These are phyloP conservation scores for Aspergillus quadrilineatus DNA, from an alignment of 2,329 filamentous ascomycete species.

Conservation along the genomic window DNA sequence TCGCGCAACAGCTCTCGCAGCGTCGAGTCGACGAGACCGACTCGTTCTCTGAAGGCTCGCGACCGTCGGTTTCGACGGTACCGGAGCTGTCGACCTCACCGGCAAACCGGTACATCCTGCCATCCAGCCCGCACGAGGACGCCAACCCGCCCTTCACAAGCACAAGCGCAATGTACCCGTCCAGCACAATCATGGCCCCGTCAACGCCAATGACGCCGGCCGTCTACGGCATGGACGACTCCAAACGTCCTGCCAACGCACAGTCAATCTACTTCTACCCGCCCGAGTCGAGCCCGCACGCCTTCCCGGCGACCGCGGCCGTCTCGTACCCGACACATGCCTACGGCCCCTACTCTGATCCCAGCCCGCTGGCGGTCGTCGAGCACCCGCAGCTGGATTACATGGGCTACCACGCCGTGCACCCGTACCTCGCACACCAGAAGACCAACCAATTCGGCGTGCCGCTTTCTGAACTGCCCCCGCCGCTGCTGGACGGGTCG, in stretches of 20 bases:
- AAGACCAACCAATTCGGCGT: neutral
- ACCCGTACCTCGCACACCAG: neutral
- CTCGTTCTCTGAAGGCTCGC: neutral
- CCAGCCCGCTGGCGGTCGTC: neutral
- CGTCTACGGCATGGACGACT: neutral
- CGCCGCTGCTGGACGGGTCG: neutral
- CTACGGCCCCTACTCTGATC: neutral
- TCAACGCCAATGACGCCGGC: conserved; percentile 4
- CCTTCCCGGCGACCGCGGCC: neutral
- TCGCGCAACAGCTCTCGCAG: neutral
- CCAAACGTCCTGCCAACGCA: neutral
- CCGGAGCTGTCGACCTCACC: conserved; percentile 2
- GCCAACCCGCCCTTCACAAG: neutral
- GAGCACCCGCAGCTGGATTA: neutral
- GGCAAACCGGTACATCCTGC: neutral
- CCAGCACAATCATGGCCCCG: neutral
- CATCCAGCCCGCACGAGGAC: conserved; percentile 4
- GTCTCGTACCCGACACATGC: neutral
- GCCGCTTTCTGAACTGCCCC: neutral
- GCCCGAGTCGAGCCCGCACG: neutral
- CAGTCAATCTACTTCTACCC: conserved; percentile 3
- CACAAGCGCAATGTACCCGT: neutral
- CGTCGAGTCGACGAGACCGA: conserved; percentile 1
- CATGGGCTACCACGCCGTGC: neutral
- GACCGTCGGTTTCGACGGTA: neutral